These are phyloP conservation scores for Inonotus obliquus DNA, from an alignment of 1,284 basidiomycete species.

Conservation along the genomic window DNA sequence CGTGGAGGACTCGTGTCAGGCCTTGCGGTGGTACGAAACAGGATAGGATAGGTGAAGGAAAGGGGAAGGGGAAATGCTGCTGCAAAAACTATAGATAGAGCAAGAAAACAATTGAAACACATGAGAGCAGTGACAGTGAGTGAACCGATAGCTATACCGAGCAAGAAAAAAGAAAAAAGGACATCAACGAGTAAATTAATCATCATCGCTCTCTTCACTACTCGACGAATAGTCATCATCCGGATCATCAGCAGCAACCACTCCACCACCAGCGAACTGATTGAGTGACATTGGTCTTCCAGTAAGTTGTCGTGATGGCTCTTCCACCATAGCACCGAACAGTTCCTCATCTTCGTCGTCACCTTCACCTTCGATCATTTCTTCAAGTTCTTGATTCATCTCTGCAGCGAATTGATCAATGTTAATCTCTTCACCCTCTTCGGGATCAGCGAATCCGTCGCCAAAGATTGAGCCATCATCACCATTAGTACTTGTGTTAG, in stretches of 20 bases:
- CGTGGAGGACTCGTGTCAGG: too few species aligned
- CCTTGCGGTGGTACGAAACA: too few species aligned
- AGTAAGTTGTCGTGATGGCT: conserved; percentile 22
- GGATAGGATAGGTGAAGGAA: too few species aligned
- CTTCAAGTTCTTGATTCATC: conserved; percentile 38
- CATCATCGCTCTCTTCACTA: conserved; percentile 65
- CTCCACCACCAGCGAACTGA: conserved; percentile 40
- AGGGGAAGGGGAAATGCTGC: too few species aligned
- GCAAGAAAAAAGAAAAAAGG: background rate
- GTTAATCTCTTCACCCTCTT: conserved; percentile 26
- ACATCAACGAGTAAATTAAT: conserved; percentile 30
- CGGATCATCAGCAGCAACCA: conserved; percentile 37
- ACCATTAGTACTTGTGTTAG: conserved; percentile 21
- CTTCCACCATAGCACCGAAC: conserved; percentile 22
- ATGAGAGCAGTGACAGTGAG: too few species aligned
- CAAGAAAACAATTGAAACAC: too few species aligned
- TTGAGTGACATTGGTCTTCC: conserved; percentile 47
- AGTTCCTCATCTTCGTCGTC: conserved; percentile 31
- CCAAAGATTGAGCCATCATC: conserved; percentile 21
- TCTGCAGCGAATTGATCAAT: conserved; percentile 37
- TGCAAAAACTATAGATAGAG: too few species aligned
- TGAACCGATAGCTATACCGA: background rate
- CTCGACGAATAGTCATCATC: conserved; percentile 53
- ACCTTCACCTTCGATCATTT: conserved; percentile 23
- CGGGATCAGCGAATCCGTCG: conserved; percentile 28